Evolutionary conservation across 106 monocot species (phyloP), one percentile per base, ranked within the genome.

Genomic region (Dendrobium chrysotoxum): DNA sequence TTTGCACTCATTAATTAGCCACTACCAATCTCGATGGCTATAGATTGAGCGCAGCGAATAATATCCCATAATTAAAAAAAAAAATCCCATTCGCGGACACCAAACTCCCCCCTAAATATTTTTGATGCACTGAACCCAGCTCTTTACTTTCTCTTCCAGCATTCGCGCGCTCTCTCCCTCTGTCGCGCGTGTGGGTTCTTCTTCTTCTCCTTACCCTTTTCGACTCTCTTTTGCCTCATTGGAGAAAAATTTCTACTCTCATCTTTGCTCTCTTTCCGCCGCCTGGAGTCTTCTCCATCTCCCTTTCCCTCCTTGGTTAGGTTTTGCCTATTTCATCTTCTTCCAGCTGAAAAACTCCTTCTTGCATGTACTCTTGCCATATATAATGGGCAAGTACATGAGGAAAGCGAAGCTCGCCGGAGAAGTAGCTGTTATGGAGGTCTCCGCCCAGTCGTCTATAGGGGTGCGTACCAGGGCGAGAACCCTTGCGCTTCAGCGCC

Each of bases 391-490:
- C 4, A 88, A 85, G 80, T 95, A 98, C 91, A 92, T 96, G 84
- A 88, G 85, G 76, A 93, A 93, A 87, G 77, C 84, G 7, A 97
- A 93, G 92, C 23, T 83, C 71, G 79, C 82, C 21, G 91, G 88
- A 0, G 91, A 98, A 84, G 89, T 93, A 5, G 87, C 90, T 18
- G 83, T 89, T 42, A 90, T 92, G 90, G 95, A 95, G 83, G 82
- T 87, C 78, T 47, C 88, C 10, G 76, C 57, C 77, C 91, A 89
- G 53, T 81, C 87, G 7, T 72, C 85, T 55, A 80, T 98, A 30
- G 98, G 98, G 10, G 98, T 98, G 44, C 86, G 88, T 42, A 98
- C 98, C 10, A 76, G 98, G n/a, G 87, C 94, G 26, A 86, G 85
- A 40, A 92, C 98, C 80, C 90, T 95, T 4, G 98, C 92, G 6